phyloP scores from a whole-genome alignment of 2,329 filamentous ascomycete genomes.

The Ophiostoma fasciatum region DNA sequence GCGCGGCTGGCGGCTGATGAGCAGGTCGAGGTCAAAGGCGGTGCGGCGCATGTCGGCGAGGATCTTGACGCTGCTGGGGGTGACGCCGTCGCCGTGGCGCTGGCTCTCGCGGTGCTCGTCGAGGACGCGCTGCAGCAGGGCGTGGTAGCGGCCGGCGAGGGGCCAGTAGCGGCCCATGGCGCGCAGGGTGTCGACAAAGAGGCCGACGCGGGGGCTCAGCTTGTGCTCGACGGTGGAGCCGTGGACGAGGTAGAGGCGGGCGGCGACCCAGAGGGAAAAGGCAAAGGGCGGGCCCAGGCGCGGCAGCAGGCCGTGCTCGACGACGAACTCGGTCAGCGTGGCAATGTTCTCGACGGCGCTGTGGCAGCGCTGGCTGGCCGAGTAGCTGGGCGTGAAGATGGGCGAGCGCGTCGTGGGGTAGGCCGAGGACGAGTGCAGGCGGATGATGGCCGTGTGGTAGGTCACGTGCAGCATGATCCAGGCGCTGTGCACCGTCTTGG shows the following conservation, averaged over 20 bases:
- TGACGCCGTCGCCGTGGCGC: slow-evolving; percentile 56
- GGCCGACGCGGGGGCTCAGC: slow-evolving; percentile 61
- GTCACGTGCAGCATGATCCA: slow-evolving; percentile 88
- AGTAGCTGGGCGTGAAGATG: slow-evolving; percentile 81
- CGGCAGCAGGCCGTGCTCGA: slow-evolving; percentile 56
- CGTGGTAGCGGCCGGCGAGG: slow-evolving; percentile 69
- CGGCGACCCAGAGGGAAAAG: slow-evolving; percentile 85
- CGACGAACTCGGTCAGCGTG: slow-evolving; percentile 63
- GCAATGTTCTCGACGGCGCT: slow-evolving; percentile 72
- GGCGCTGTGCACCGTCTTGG: slow-evolving; percentile 59
- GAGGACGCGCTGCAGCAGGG: slow-evolving; percentile 65
- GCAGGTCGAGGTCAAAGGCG: slow-evolving; percentile 77
- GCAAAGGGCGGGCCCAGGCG: slow-evolving; percentile 84
- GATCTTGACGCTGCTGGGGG: slow-evolving; percentile 72
- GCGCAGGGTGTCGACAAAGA: slow-evolving; percentile 68
- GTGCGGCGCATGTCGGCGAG: slow-evolving; percentile 83
- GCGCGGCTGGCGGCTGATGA: slow-evolving; percentile 69
- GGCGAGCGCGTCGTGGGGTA: slow-evolving; percentile 81
- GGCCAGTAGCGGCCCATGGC: slow-evolving; percentile 77
- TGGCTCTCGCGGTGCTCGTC: slow-evolving; percentile 76
- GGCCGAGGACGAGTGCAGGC: slow-evolving; percentile 79
- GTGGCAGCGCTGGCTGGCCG: slow-evolving; percentile 69
- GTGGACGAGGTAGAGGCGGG: slow-evolving; percentile 74
- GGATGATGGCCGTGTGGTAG: slow-evolving; percentile 79
- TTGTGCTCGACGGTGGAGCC: slow-evolving; percentile 80